Evolutionary conservation across 352 stramenopile genomes (phyloP).

Genomic region (Pythium scleroteichum): DNA sequence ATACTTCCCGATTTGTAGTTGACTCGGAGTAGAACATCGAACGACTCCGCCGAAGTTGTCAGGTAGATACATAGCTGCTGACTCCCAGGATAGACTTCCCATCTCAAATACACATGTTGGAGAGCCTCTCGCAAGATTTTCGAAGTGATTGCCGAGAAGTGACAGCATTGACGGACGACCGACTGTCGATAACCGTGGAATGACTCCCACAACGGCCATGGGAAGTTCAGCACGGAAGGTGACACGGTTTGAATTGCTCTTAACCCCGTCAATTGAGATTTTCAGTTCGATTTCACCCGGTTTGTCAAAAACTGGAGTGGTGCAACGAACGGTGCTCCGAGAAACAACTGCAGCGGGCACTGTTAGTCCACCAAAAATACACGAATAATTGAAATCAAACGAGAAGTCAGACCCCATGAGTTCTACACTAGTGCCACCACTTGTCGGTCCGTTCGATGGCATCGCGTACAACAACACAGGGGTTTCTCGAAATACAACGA

Average conservation of each 20-base stretch:
- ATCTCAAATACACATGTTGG: slow-evolving; percentile 11
- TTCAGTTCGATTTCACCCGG: neutral
- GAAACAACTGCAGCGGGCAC: slow-evolving; percentile 8
- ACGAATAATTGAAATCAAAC: slow-evolving; percentile 4
- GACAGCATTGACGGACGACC: slow-evolving; percentile 1
- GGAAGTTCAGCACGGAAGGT: slow-evolving; percentile 1
- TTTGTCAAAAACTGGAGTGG: neutral
- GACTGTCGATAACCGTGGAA: slow-evolving; percentile 1
- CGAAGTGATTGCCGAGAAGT: slow-evolving; percentile 18
- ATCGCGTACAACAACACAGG: slow-evolving; percentile 1
- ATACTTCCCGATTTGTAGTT: slow-evolving; percentile 14
- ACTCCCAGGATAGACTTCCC: neutral
- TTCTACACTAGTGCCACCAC: neutral
- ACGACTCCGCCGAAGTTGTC: neutral
- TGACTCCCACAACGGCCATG: neutral
- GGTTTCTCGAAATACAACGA: neutral
- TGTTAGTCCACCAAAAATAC: neutral
- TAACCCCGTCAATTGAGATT: slow-evolving; percentile 10
- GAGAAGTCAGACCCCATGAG: neutral
- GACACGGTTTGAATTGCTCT: neutral
- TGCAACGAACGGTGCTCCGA: neutral
- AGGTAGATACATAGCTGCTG: neutral
- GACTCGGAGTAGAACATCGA: slow-evolving; percentile 13
- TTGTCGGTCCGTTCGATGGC: slow-evolving; percentile 1
- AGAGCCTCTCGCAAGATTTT: slow-evolving; percentile 5